These are phyloP conservation scores for Thelonectria olida DNA, from an alignment of 2,329 filamentous ascomycete genomes.

Conservation along the genomic window DNA sequence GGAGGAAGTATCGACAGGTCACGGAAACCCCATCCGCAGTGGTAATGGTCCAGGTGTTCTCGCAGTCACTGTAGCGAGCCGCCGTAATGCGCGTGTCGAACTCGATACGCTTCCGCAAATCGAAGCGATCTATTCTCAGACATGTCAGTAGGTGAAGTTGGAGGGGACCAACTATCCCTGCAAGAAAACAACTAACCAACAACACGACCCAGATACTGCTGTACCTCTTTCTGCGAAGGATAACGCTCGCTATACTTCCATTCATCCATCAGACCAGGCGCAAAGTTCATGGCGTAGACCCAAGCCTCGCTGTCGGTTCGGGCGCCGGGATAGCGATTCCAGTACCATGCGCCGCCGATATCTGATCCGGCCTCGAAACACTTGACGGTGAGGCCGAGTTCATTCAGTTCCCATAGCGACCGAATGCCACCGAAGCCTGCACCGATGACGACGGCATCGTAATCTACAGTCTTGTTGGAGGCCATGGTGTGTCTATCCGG, in stretches of 20 bases:
- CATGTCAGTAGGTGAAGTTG: neutral
- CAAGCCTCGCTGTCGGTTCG: conserved; percentile 23
- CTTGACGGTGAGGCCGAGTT: conserved; percentile 17
- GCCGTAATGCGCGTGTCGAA: conserved; percentile 4
- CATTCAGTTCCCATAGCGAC: conserved; percentile 12
- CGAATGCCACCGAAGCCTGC: conserved; percentile 26
- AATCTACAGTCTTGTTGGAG: too few relatives aligned
- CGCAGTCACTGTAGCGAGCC: conserved; percentile 8
- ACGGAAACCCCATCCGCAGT: neutral
- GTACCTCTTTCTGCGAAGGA: conserved; percentile 17
- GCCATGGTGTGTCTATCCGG: too few relatives aligned
- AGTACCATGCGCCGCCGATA: conserved; percentile 30
- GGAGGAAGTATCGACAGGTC: conserved; percentile 17
- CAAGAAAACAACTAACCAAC: conserved; percentile 6
- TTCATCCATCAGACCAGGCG: neutral
- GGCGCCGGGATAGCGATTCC: conserved; percentile 29
- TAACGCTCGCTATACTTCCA: conserved; percentile 17
- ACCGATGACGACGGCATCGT: conserved; percentile 23
- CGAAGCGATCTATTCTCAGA: neutral
- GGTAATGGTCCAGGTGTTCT: conserved; percentile 11
- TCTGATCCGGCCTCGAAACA: conserved; percentile 24
- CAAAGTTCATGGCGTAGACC: conserved; percentile 20
- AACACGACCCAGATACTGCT: conserved; percentile 17
- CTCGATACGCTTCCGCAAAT: conserved; percentile 8
- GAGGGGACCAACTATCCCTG: neutral